Evolutionary conservation across 1,284 basidiomycete genomes (phyloP), one percentile per base, ranked within the genome.

Genomic region (Coniferiporia sulphurascens): DNA sequence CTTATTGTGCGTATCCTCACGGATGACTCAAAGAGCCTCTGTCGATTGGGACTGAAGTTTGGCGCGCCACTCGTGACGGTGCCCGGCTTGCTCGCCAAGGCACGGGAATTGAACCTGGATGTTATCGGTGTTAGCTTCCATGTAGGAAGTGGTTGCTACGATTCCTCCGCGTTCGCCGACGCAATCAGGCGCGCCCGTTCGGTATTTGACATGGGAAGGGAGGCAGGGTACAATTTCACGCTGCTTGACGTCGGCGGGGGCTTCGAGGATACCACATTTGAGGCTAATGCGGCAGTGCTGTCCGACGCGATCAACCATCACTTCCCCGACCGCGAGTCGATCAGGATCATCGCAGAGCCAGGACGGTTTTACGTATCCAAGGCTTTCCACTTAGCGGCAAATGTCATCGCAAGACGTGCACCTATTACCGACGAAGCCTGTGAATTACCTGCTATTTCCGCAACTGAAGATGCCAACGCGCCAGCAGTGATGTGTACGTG

Each of bases 91-190:
- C 80, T 99, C 49, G 74, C 79, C 15, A 90, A 88, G 66, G 97
- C 96, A 0, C 81, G 80, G 65, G 86, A 91, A 69, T 81, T 98
- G 38, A 76, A 80, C 22, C 80, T 99, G 56, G 83, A 95, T 69
- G 93, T 99, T 55, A 81, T 98, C 53, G 97, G 97, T 38, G 93
- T 98, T 55, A 93, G 89, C 70, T 99, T 99, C 84, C 97, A 99
- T 72, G 97, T 98, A 55, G 97, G 97, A 9, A 94, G 91, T 62
- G 97, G 97, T 2, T 97, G 93, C 76, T 98, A 93, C 72, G 95
- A 99, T 72, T 86, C 95, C 7, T 78, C 84, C 49, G 89, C 92
- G 45, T 99, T 96, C 71, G 84, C 85, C 43, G 95, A 98, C 72
- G 97, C 96, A 34, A 84, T 99, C 63, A 80, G 76, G 74, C 88